These are phyloP conservation scores for Citrus medica DNA, from an alignment of 345 rosid genomes.

Conservation along the genomic window DNA sequence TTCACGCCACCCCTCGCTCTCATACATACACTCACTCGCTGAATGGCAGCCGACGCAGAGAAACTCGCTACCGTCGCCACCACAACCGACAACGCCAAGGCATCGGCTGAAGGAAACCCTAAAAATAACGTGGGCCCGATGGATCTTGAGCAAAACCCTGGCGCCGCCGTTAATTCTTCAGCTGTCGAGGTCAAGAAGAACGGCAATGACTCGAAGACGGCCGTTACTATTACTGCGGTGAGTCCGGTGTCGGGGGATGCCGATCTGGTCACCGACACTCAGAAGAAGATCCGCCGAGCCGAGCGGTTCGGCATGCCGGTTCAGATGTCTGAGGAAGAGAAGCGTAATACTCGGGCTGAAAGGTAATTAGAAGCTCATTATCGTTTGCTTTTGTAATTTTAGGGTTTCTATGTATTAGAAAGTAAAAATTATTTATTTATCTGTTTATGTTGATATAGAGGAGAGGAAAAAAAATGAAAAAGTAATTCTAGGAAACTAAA, in stretches of 20 bases:
- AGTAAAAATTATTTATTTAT: background rate
- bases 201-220: constrained; percentile 30
- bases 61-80: constrained; percentile 23
- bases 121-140: constrained; percentile 35
- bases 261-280: constrained; percentile 45
- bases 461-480: background rate
- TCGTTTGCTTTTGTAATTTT: background rate
- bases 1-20: constrained; percentile 3
- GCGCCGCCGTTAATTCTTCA: background rate
- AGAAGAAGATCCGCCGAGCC: constrained; percentile 89
- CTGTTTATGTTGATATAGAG: background rate
- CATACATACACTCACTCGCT: background rate
- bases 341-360: constrained; percentile 90
- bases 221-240: constrained; percentile 1
- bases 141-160: constrained; percentile 30
- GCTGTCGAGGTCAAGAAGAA: constrained; percentile 27
- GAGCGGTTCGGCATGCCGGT: constrained; percentile 88
- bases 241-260: constrained; percentile 26
- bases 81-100: constrained; percentile 11
- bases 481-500: background rate
- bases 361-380: constrained; percentile 35
- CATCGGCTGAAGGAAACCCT: constrained; percentile 32
- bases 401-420: constrained; percentile 2
- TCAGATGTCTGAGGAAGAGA: constrained; percentile 79
- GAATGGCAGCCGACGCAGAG: constrained; percentile 42